These are phyloP conservation scores for Neurospora tetrasperma DNA, from an alignment of 495 filamentous ascomycete species.

Conservation along the genomic window DNA sequence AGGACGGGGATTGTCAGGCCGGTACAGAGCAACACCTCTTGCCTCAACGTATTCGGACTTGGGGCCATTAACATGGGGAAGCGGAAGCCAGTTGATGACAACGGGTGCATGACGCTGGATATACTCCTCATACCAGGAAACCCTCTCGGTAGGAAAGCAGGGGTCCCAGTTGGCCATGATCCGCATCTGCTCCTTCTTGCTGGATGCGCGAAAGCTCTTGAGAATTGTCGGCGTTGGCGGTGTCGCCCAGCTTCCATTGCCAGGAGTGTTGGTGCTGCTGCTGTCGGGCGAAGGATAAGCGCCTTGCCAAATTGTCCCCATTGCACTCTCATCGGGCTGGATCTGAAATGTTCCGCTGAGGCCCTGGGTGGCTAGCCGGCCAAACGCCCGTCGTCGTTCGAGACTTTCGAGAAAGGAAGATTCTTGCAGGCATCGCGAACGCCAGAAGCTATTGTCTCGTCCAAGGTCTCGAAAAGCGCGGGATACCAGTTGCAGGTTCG, in stretches of 20 bases:
- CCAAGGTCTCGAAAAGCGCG: conserved; percentile 55
- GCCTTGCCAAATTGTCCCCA: conserved; percentile 4
- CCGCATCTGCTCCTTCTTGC: conserved; percentile 37
- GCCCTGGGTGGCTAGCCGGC: conserved; percentile 19
- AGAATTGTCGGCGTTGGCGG: conserved; percentile 13
- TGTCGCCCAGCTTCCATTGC: conserved; percentile 9
- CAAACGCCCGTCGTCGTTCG: conserved; percentile 31
- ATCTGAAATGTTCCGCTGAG: conserved; percentile 11
- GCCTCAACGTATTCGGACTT: conserved; percentile 36
- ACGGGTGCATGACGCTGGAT: conserved; percentile 71
- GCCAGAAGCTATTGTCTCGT: conserved; percentile 71
- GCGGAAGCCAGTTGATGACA: conserved; percentile 63
- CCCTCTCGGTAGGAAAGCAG: conserved; percentile 51
- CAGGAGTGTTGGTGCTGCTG: conserved; percentile 13
- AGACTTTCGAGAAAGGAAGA: conserved; percentile 46
- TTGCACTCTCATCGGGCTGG: conserved; percentile 25
- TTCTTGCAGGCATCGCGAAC: conserved; percentile 58
- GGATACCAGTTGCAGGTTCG: conserved; percentile 60
- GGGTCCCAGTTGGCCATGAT: conserved; percentile 75
- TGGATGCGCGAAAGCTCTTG: conserved; percentile 21
- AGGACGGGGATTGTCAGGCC: conserved; percentile 35
- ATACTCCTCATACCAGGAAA: conserved; percentile 83
- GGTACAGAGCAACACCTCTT: conserved; percentile 58
- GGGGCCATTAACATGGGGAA: conserved; percentile 25
- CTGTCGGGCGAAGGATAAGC: neutral